These are phyloP conservation scores for Mycena pura DNA, from an alignment of 768 basidiomycete species.

Conservation along the genomic window DNA sequence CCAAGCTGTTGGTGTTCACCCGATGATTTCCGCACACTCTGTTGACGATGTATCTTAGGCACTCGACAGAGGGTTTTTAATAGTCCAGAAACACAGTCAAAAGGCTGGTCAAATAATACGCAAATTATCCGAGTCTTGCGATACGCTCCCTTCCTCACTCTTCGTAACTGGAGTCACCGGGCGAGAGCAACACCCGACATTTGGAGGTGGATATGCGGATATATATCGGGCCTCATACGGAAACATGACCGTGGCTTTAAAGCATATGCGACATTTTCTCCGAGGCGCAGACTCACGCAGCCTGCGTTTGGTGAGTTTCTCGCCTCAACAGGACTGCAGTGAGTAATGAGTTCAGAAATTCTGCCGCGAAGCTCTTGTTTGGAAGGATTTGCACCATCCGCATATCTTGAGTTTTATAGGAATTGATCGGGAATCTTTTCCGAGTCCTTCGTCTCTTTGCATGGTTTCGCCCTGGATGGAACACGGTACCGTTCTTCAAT, in stretches of 20 bases:
- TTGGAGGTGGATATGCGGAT: slow-evolving; percentile 5
- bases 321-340: not conserved
- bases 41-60: not conserved
- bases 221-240: slow-evolving; percentile 1
- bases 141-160: slow-evolving; percentile 7
- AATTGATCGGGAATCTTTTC: not conserved
- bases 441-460: not conserved
- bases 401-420: slow-evolving; percentile 11
- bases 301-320: slow-evolving; percentile 5
- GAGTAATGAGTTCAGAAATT: not conserved
- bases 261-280: slow-evolving; percentile 9
- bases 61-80: slow-evolving; percentile 3
- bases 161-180: slow-evolving; percentile 2
- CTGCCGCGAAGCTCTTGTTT: too few species aligned
- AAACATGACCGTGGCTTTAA: slow-evolving; percentile 4
- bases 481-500: not conserved
- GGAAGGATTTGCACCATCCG: slow-evolving; percentile 3
- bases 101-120: not conserved
- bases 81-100: slow-evolving; percentile 3
- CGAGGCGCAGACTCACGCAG: slow-evolving; percentile 1
- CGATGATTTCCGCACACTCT: not conserved
- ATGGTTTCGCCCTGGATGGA: slow-evolving; percentile 16
- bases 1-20: not conserved
- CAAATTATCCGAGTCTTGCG: not conserved
- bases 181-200: slow-evolving; percentile 1